A percentile compares a stretch with the other conserved stretches of the same genome.
phyloP scores from a whole-genome alignment of 495 filamentous ascomycete species.

The Tuber indicum region DNA sequence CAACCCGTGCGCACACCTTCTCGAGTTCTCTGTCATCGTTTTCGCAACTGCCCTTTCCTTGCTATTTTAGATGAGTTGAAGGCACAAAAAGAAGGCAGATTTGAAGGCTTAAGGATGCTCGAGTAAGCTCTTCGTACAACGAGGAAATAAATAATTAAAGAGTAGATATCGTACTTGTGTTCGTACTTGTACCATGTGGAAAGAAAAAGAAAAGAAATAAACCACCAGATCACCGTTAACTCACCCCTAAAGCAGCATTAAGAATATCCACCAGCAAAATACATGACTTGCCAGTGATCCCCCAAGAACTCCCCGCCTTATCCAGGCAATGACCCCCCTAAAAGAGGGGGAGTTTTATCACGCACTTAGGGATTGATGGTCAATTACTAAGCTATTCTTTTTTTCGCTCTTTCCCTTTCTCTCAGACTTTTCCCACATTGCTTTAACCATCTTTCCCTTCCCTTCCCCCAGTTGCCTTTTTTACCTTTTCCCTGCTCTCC shows the following conservation, averaged over 20 bases:
- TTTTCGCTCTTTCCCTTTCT: not conserved
- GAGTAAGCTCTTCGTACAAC: not conserved
- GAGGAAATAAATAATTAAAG: not conserved
- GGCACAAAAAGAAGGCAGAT: not conserved
- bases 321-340: not conserved
- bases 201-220: not conserved
- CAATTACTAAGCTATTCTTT: not conserved
- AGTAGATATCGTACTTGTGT: not conserved
- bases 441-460: not conserved
- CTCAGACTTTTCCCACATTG: not conserved
- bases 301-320: not conserved
- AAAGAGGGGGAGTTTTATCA: not conserved
- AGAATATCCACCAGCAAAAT: not conserved
- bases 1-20: not conserved
- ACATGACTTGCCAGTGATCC: not conserved
- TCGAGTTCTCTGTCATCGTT: not conserved
- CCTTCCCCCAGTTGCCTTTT: not conserved
- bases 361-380: not conserved
- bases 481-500: not conserved
- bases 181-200: not conserved
- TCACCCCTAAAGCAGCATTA: not conserved
- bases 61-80: not conserved
- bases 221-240: not conserved
- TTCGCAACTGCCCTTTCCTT: not conserved
- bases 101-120: not conserved